Conservation (phyloP, 352 stramenopile genomes). For the Phytophthora boehmeriae region DNA sequence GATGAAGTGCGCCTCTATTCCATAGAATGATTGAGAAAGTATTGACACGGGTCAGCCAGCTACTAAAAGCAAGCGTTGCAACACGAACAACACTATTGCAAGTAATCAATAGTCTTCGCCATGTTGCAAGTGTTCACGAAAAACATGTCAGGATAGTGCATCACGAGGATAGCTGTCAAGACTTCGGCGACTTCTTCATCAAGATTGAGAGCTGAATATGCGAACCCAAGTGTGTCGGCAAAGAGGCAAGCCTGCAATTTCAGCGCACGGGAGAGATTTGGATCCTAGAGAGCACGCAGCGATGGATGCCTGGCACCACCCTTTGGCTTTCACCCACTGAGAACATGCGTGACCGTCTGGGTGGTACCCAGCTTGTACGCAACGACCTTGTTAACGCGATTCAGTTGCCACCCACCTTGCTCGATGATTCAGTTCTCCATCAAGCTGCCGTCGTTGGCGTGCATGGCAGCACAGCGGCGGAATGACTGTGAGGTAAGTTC, state of each 20-base stretch:
- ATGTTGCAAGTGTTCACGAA: too few relatives aligned
- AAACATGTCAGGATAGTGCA: slow-evolving; percentile 18
- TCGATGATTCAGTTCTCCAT: slow-evolving; percentile 12
- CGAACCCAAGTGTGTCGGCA: background rate
- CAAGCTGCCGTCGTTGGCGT: slow-evolving; percentile 5
- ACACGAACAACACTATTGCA: too few relatives aligned
- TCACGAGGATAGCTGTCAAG: slow-evolving; percentile 10
- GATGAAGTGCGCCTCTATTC: too few relatives aligned
- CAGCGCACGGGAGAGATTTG: background rate
- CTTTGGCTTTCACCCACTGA: slow-evolving; percentile 11
- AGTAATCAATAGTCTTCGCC: too few relatives aligned
- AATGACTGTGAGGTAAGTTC: slow-evolving; percentile 17
- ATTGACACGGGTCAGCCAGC: too few relatives aligned
- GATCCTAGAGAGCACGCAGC: too few relatives aligned
- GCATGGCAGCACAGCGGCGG: slow-evolving; percentile 9
- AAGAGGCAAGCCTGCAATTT: slow-evolving; percentile 7
- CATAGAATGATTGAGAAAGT: too few relatives aligned
- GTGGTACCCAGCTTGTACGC: slow-evolving; percentile 17
- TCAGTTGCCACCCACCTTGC: slow-evolving; percentile 2
- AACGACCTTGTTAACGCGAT: slow-evolving; percentile 13
- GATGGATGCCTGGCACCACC: slow-evolving; percentile 4
- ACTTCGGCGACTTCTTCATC: slow-evolving; percentile 7
- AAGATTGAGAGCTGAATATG: slow-evolving; percentile 7
- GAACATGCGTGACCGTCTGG: background rate
- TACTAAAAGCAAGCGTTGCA: too few relatives aligned